Evolutionary conservation across 805 yeast species (phyloP).

Genomic region (Yamadazyma olivae): DNA sequence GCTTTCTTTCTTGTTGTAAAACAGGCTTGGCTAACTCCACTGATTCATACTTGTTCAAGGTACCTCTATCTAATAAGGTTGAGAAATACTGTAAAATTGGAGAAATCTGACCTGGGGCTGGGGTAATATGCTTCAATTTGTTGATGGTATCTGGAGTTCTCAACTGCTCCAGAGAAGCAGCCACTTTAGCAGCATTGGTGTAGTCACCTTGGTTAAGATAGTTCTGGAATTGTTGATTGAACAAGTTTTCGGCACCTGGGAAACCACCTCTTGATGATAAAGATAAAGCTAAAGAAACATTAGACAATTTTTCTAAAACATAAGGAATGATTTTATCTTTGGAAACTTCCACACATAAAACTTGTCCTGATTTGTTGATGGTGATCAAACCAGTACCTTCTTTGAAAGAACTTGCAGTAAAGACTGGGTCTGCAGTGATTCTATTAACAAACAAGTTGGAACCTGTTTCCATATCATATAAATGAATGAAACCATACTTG

Average conservation of each 20-base stretch:
- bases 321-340: conserved; percentile 85
- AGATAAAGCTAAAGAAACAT: conserved; percentile 80
- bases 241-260: conserved; percentile 94
- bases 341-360: conserved; percentile 85
- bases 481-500: conserved; percentile 93
- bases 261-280: conserved; percentile 94
- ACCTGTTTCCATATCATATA: conserved; percentile 92
- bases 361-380: conserved; percentile 94
- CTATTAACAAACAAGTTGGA: conserved; percentile 91
- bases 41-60: conserved; percentile 88
- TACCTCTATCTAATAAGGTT: conserved; percentile 86
- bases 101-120: conserved; percentile 91
- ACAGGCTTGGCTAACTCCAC: conserved; percentile 95
- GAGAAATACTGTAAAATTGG: conserved; percentile 93
- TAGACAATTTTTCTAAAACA: conserved; percentile 79
- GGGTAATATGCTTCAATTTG: conserved; percentile 84
- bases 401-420: conserved; percentile 77
- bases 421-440: conserved; percentile 92
- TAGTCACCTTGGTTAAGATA: conserved; percentile 83
- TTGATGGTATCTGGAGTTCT: conserved; percentile 94
- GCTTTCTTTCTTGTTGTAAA: conserved; percentile 90
- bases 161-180: conserved; percentile 89
- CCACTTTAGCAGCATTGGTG: conserved; percentile 90
- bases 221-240: conserved; percentile 87
- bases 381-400: conserved; percentile 82